These are phyloP conservation scores for Brassica cretica DNA, from an alignment of 345 rosid genomes.

Conservation along the genomic window DNA sequence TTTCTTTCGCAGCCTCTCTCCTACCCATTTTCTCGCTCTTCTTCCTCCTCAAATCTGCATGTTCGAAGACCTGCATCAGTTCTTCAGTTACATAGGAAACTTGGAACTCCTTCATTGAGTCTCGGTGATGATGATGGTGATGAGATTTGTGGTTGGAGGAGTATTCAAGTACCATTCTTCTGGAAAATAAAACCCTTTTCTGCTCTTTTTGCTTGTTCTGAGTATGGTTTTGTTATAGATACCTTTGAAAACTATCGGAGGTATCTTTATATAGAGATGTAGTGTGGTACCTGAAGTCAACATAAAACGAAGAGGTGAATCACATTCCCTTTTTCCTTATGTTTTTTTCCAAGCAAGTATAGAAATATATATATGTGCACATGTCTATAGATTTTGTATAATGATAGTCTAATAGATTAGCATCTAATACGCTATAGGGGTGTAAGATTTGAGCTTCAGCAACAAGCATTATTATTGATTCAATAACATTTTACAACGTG, in stretches of 20 bases:
- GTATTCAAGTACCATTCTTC: conserved; percentile 30
- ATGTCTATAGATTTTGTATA: conserved; percentile 6
- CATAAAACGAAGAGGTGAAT: conserved; percentile 20
- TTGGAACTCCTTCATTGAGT: conserved; percentile 27
- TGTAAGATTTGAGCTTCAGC: conserved; percentile 24
- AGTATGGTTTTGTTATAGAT: conserved; percentile 12
- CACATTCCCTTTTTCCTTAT: conserved; percentile 15
- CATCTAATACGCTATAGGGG: conserved; percentile 19
- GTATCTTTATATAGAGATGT: conserved; percentile 24
- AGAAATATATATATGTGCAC: background rate
- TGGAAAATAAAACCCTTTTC: background rate
- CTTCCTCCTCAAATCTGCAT: conserved; percentile 18
- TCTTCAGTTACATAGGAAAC: conserved; percentile 20
- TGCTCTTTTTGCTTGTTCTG: conserved; percentile 3
- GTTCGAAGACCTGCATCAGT: conserved; percentile 20
- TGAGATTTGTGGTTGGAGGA: conserved; percentile 32
- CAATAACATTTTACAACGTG: background rate
- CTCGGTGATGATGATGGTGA: conserved; percentile 15
- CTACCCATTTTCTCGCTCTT: conserved; percentile 22
- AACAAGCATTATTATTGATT: conserved; percentile 21
- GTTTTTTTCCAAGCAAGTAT: conserved; percentile 18
- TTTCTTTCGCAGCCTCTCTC: conserved; percentile 17
- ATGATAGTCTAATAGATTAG: conserved; percentile 15
- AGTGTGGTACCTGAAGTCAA: background rate
- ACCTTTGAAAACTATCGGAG: conserved; percentile 1